Base-by-base conservation (phyloP, 2,329 filamentous ascomycete genomes). In the Penicillium palitans region DNA sequence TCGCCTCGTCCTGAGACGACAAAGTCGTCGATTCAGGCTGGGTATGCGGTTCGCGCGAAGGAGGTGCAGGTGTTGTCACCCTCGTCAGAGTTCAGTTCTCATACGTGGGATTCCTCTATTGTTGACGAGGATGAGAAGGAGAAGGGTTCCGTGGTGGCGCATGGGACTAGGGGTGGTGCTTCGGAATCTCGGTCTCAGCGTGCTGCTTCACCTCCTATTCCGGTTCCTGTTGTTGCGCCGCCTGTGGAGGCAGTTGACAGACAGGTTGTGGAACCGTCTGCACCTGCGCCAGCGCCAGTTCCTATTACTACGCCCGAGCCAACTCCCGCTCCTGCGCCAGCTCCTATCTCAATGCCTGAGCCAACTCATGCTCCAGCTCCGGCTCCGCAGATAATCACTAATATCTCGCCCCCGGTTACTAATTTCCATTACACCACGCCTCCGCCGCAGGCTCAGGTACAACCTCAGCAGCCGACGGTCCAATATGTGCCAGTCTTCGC, bases 401-500 rank as follows among this genome's bases (percentile, higher is more conserved):
- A 57, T 9, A 57, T 64, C 19, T 58, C 59, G 10, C 59, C 59
- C 15, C 60, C 60, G 4, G 37, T 45, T 4, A 60, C 47, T 21
- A 61, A 59, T 46, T 44, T 61, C 10, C 45, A 62, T 47, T 61
- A 68, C 9, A 62, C 66, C 4, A 64, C 73, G 6, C 68, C 64
- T 9, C 80, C 83, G 21, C 69, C 79, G 2, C 55, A 53, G 21
- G n/a, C 27, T 21, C 39, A 44, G n/a, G 12, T 25, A 15, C 55
- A 57, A 19, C 42, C 52, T 8, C 1, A 24, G 6, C 55, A 57
- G 9, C 55, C 55, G 8, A 17, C 42, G 3, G 29, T 57, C 48
- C 69, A 82, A 48, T 87, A 86, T 66, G 80, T 80, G 54, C 83
- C 84, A 2, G 79, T 88, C 4, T 81, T 86, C 49, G 84, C 87